A percentile compares a stretch with the other conserved stretches of the same genome.
Evolutionary conservation across 768 basidiomycete genomes (phyloP).

Genomic region (Lentinula guzmanii): DNA sequence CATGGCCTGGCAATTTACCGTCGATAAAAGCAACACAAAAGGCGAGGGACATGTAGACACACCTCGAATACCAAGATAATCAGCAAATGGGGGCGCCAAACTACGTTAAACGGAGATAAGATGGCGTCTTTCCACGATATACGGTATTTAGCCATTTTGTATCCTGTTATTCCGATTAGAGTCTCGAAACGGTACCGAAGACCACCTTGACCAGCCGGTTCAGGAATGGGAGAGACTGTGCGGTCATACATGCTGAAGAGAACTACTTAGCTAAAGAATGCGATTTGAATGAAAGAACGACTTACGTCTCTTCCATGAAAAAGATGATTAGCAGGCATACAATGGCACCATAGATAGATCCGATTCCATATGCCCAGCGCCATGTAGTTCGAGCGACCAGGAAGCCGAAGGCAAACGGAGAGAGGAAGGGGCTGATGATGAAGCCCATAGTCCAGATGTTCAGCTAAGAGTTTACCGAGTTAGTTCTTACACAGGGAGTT

Average conservation of each 20-base stretch:
- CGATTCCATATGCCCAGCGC: slow-evolving; percentile 67
- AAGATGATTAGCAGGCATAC: slow-evolving; percentile 53
- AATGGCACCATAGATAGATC: slow-evolving; percentile 48
- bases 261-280: neutral
- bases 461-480: slow-evolving; percentile 29
- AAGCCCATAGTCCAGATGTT: slow-evolving; percentile 74
- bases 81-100: slow-evolving; percentile 60
- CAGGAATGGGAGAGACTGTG: slow-evolving; percentile 42
- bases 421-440: slow-evolving; percentile 57
- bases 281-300: neutral
- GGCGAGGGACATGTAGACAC: slow-evolving; percentile 2
- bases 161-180: slow-evolving; percentile 58
- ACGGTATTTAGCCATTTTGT: slow-evolving; percentile 51
- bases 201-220: slow-evolving; percentile 23
- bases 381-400: slow-evolving; percentile 53
- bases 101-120: slow-evolving; percentile 39
- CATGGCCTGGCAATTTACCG: slow-evolving; percentile 27
- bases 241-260: slow-evolving; percentile 56
- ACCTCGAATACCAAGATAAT: slow-evolving; percentile 49
- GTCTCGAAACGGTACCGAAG: slow-evolving; percentile 51
- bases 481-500: neutral
- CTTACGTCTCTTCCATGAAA: slow-evolving; percentile 64
- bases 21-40: neutral
- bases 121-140: slow-evolving; percentile 42
- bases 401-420: slow-evolving; percentile 66